phyloP scores from a whole-genome alignment of 2,329 filamentous ascomycete genomes.

The Fusarium sambucinum region DNA sequence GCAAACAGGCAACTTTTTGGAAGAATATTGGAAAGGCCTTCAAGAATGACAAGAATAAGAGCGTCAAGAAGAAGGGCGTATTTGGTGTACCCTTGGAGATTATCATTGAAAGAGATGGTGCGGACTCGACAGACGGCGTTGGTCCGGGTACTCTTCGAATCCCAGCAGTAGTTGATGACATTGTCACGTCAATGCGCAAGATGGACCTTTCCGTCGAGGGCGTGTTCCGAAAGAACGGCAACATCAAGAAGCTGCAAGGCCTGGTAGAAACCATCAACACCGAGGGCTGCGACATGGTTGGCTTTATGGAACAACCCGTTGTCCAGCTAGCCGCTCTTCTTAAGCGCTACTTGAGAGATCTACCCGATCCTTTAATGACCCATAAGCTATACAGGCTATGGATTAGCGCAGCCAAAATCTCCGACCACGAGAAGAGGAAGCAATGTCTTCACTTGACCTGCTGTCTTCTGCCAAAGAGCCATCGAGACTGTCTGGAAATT shows the following conservation, averaged over 20 bases:
- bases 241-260: conserved; percentile 93
- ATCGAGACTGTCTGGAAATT: conserved; percentile 94
- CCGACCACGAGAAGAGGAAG: conserved; percentile 82
- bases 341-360: conserved; percentile 93
- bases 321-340: conserved; percentile 93
- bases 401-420: conserved; percentile 89
- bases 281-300: conserved; percentile 85
- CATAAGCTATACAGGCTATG: conserved; percentile 94
- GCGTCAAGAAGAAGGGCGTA: conserved; percentile 89
- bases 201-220: conserved; percentile 99
- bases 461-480: conserved; percentile 90
- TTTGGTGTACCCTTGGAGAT: conserved; percentile 91
- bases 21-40: conserved; percentile 98
- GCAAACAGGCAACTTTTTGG: conserved; percentile 93
- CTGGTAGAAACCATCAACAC: conserved; percentile 87
- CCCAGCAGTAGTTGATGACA: conserved; percentile 94
- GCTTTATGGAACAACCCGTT: conserved; percentile 88
- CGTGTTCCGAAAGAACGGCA: conserved; percentile 98
- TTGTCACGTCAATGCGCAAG: conserved; percentile 93
- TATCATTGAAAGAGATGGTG: conserved; percentile 91
- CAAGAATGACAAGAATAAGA: conserved; percentile 83
- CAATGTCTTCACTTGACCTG: conserved; percentile 91
- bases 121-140: conserved; percentile 97
- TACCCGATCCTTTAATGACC: conserved; percentile 94
- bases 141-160: conserved; percentile 91